Evolutionary conservation across 2,329 filamentous ascomycete genomes (phyloP).

Genomic region (Fusarium liriodendri): DNA sequence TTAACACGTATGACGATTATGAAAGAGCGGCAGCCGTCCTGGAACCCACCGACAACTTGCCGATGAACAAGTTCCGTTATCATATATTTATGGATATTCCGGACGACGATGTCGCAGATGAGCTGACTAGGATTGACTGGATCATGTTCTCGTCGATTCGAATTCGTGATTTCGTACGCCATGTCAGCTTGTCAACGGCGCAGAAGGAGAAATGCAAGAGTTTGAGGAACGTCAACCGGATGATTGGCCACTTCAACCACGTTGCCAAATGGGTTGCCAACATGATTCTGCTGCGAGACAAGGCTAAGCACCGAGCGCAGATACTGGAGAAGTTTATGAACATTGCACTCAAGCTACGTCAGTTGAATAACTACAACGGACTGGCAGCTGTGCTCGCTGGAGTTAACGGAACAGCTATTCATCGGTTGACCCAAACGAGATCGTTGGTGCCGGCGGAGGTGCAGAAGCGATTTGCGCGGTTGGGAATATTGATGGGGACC

Average conservation of each 20-base stretch:
- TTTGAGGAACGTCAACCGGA: constrained; percentile 88
- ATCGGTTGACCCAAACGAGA: constrained; percentile 83
- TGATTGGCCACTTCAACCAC: constrained; percentile 94
- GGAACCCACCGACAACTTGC: constrained; percentile 74
- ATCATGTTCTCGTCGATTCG: constrained; percentile 97
- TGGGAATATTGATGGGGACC: constrained; percentile 92
- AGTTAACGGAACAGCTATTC: constrained; percentile 87
- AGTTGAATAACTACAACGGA: constrained; percentile 97
- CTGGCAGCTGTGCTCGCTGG: constrained; percentile 94
- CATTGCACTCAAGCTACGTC: constrained; percentile 85
- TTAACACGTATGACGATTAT: constrained; percentile 80
- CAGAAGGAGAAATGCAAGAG: constrained; percentile 81
- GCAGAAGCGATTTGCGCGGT: constrained; percentile 86
- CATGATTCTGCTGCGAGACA: constrained; percentile 89
- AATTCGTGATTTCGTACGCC: constrained; percentile 90
- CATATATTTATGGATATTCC: constrained; percentile 89
- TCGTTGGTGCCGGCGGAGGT: constrained; percentile 77
- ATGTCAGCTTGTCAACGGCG: constrained; percentile 80
- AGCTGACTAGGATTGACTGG: constrained; percentile 97
- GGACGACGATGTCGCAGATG: constrained; percentile 87
- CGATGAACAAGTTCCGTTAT: constrained; percentile 87
- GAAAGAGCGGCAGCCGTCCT: constrained; percentile 81
- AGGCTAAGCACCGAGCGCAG: constrained; percentile 91
- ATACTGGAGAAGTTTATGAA: constrained; percentile 97
- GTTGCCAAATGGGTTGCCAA: constrained; percentile 85